Base-by-base conservation (phyloP, 2,329 filamentous ascomycete genomes). In the Cercospora janseana region DNA sequence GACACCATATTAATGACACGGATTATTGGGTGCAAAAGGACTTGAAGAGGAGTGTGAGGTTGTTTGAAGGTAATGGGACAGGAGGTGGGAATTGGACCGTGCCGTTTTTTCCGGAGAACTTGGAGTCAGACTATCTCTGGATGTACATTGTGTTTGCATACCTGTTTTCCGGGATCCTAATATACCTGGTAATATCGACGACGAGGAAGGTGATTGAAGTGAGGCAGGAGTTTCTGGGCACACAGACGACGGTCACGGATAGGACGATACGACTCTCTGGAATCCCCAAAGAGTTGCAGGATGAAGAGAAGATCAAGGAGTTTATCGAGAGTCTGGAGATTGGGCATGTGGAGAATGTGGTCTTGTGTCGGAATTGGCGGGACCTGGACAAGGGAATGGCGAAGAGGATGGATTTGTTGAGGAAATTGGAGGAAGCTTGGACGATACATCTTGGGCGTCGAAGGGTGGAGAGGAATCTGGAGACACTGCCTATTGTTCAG, bases 81-180 rank as follows among this genome's bases (percentile, higher is more conserved):
- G 44, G 41, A 13, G 32, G 40, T 8, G 43, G 46, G 4, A 54
- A 51, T 12, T 43, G 46, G 27, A 50, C 43, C 4, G 49, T 55
- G 15, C 55, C 51, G 3, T 55, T 55, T 26, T 54, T 46, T 29
- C 56, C 55, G 2, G 53, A 46, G 16, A 58, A 66, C 32, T 49
- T 68, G 49, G 70, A 72, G 47, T 74, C 70, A 12, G 74, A 76
- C 50, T 95, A 91, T 62, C 73, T 96, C 1, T 96, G 92, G 90
- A 87, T 92, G 63, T 96, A 97, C 64, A 80, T 95, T 10, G 76
- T 87, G n/a, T 98, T 98, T 62, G 88, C 90, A 1, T 98, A 96
- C 72, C 78, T 97, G 43, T 98, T 97, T 69, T 92, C 86, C 4
- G 81, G 76, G 1, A 72, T 97, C 32, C 87, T 88, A 0, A 74